phyloP scores from a whole-genome alignment of 805 yeast genomes.

The Millerozyma miso region DNA sequence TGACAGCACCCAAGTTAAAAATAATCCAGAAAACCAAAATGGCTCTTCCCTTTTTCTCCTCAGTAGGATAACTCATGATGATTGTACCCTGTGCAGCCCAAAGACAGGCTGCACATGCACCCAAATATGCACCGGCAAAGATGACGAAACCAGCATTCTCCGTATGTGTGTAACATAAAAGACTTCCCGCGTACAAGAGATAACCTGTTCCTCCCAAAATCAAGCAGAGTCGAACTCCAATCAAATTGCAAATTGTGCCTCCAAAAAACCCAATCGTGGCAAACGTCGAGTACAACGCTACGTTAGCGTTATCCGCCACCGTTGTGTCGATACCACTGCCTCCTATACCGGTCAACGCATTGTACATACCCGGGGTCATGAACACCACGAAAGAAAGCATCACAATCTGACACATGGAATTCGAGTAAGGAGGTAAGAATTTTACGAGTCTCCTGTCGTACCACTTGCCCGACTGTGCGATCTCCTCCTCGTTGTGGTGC shows the following conservation, averaged over 20 bases:
- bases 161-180: slow-evolving; percentile 44
- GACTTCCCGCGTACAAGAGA: slow-evolving; percentile 49
- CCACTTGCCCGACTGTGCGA: slow-evolving; percentile 37
- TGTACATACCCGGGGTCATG: slow-evolving; percentile 52
- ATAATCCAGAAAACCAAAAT: slow-evolving; percentile 58
- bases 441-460: slow-evolving; percentile 25
- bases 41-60: slow-evolving; percentile 48
- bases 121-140: slow-evolving; percentile 55
- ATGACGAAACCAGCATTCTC: slow-evolving; percentile 49
- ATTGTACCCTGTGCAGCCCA: slow-evolving; percentile 62
- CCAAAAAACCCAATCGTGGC: slow-evolving; percentile 56
- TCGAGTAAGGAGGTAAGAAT: slow-evolving; percentile 33
- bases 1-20: slow-evolving; percentile 59
- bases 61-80: slow-evolving; percentile 55
- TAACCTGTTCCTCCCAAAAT: slow-evolving; percentile 55
- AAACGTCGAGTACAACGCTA: slow-evolving; percentile 52
- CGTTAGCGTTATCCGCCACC: slow-evolving; percentile 45
- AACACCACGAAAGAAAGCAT: slow-evolving; percentile 45
- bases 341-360: slow-evolving; percentile 49
- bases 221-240: slow-evolving; percentile 44
- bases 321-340: slow-evolving; percentile 43
- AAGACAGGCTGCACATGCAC: slow-evolving; percentile 49
- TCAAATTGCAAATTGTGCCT: slow-evolving; percentile 49
- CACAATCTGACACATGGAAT: slow-evolving; percentile 39
- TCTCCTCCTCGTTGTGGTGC: slow-evolving; percentile 24